phyloP scores from a whole-genome alignment of 139 green algal species.

The Haematococcus sp. region DNA sequence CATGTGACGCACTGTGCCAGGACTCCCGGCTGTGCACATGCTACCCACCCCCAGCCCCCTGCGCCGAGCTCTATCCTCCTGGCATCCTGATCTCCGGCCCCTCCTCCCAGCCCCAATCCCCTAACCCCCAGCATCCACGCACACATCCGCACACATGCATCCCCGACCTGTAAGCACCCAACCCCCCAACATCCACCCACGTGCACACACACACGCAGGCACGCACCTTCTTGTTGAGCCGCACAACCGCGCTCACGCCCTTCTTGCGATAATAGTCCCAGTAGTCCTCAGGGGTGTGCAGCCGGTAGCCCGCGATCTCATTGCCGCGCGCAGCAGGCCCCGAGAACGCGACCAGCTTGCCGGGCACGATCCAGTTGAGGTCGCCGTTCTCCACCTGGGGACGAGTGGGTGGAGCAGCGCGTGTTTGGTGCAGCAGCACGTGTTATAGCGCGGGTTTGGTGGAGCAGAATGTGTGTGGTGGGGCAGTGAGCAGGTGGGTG shows the following conservation, averaged over 20 bases:
- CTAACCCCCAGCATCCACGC: too few species aligned
- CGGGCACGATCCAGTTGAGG: constrained; percentile 90
- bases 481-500: too few species aligned
- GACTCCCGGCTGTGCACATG: too few species aligned
- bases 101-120: too few species aligned
- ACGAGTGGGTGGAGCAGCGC: background rate
- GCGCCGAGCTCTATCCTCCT: too few species aligned
- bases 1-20: too few species aligned
- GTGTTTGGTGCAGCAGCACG: too few species aligned
- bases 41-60: too few species aligned
- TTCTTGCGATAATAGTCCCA: constrained; percentile 68
- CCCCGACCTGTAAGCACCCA: background rate
- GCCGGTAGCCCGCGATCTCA: constrained; percentile 74
- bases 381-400: constrained; percentile 84
- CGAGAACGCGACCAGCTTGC: constrained; percentile 87
- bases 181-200: too few species aligned
- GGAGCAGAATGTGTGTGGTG: too few species aligned
- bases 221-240: constrained; percentile 84
- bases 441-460: background rate
- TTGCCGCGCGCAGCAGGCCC: constrained; percentile 62
- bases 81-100: too few species aligned
- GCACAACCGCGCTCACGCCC: constrained; percentile 72
- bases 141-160: too few species aligned
- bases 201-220: background rate
- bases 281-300: constrained; percentile 85